Percentiles rank a stretch among this genome's conserved stretches.
Conservation (phyloP, 2,329 filamentous ascomycete genomes). For the Penicillium occitanis region DNA sequence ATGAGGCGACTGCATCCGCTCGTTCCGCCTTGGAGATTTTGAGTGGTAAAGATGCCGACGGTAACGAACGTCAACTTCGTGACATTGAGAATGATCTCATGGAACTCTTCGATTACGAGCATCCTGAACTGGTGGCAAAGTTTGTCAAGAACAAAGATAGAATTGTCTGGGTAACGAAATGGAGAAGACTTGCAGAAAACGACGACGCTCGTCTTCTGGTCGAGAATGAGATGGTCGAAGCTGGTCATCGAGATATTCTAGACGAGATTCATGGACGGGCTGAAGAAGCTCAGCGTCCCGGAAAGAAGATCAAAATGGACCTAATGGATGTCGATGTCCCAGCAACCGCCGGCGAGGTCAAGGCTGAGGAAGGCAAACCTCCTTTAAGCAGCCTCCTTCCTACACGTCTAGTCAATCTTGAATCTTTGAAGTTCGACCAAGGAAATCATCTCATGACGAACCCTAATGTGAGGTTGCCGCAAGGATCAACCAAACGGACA, state of each 20-base stretch:
- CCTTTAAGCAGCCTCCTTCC: constrained; percentile 79
- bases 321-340: constrained; percentile 85
- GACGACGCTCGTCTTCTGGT: constrained; percentile 70
- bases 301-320: constrained; percentile 79
- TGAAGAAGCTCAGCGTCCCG: constrained; percentile 59
- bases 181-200: constrained; percentile 78
- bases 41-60: constrained; percentile 69
- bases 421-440: constrained; percentile 95
- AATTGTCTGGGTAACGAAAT: constrained; percentile 89
- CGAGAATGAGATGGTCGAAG: constrained; percentile 87
- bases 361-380: constrained; percentile 51
- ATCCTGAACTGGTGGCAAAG: constrained; percentile 87
- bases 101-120: constrained; percentile 96
- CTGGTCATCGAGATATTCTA: constrained; percentile 81
- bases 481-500: constrained; percentile 89
- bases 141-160: constrained; percentile 90
- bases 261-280: constrained; percentile 79
- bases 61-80: constrained; percentile 78
- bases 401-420: constrained; percentile 82
- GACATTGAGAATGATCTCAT: constrained; percentile 98
- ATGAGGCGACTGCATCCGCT: constrained; percentile 91
- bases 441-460: constrained; percentile 99
- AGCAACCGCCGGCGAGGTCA: constrained; percentile 49
- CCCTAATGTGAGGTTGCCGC: constrained; percentile 85
- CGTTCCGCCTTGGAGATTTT: constrained; percentile 79